Evolutionary conservation across 495 filamentous ascomycete genomes (phyloP).

Genomic region (Physcia stellaris): DNA sequence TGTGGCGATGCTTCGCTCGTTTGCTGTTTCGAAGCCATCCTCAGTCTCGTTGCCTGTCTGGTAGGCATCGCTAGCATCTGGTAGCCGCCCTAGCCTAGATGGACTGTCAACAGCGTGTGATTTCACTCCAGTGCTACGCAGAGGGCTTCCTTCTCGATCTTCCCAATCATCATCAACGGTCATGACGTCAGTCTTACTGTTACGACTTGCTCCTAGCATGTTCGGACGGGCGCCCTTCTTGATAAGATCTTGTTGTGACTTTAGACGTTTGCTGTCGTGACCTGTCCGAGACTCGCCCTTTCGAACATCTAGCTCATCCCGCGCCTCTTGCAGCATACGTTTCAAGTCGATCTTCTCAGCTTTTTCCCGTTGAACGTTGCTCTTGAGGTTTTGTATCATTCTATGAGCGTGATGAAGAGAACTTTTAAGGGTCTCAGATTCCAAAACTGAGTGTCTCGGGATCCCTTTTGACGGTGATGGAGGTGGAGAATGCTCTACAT

Average conservation of each 20-base stretch:
- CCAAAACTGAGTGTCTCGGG: slow-evolving; percentile 75
- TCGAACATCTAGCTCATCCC: slow-evolving; percentile 77
- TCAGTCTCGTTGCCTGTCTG: slow-evolving; percentile 77
- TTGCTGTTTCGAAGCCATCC: slow-evolving; percentile 76
- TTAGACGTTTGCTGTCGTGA: slow-evolving; percentile 47
- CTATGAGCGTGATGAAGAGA: slow-evolving; percentile 88
- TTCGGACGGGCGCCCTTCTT: slow-evolving; percentile 64
- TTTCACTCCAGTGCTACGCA: slow-evolving; percentile 16
- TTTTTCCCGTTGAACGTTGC: slow-evolving; percentile 91
- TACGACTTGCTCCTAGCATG: slow-evolving; percentile 65
- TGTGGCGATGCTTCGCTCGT: slow-evolving; percentile 58
- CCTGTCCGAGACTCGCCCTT: slow-evolving; percentile 43
- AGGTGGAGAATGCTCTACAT: slow-evolving; percentile 82
- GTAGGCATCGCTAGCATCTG: slow-evolving; percentile 49
- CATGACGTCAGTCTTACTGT: slow-evolving; percentile 59
- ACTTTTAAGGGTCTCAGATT: slow-evolving; percentile 87
- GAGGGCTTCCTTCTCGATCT: slow-evolving; percentile 48
- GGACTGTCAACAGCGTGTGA: slow-evolving; percentile 20
- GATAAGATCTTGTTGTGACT: slow-evolving; percentile 44
- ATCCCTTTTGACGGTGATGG: slow-evolving; percentile 82
- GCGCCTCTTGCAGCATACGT: slow-evolving; percentile 87
- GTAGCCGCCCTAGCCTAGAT: slow-evolving; percentile 9
- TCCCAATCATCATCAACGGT: slow-evolving; percentile 78
- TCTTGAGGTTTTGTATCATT: slow-evolving; percentile 89
- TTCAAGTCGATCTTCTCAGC: slow-evolving; percentile 93